Evolutionary conservation across 2,329 filamentous ascomycete genomes (phyloP), one percentile per base, ranked within the genome.

Genomic region (Claviceps purpurea): DNA sequence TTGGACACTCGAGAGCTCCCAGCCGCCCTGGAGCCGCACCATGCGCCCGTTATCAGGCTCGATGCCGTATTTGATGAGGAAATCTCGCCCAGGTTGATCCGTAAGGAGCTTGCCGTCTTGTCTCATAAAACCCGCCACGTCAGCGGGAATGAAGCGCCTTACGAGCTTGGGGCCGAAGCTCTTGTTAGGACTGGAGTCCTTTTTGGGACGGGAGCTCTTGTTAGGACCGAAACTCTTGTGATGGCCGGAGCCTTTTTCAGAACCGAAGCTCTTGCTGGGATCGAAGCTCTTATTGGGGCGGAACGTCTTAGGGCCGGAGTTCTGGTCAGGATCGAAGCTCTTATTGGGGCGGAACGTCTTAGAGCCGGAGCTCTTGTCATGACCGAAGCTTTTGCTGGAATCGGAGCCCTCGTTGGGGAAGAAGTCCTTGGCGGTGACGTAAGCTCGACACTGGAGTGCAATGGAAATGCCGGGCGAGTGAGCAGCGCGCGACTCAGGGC

Each of bases 1-100:
- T 10, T 50, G 24, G 4, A 63, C 41, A 18, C 45, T 43, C 8
- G 51, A 48, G 4, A 63, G 43, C 11, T 54, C 54, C 0, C 38
- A 38, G 24, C 46, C 54, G 13, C 51, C 41, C 6, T 50, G 46
- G 22, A 56, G 51, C n/a, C 51, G 53, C 18, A 47, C 50, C 48
- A 58, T 57, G 10, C 49, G 49, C 51, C 57, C 57, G 22, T 61
- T 60, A 48, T 62, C 64, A 8, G 55, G 55, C 40, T 61, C 57
- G 26, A 62, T 48, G 18, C 56, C 52, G 50, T 60, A 24, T 30
- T 59, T 50, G 7, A 64, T 41, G 2, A 68, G 50, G 34, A 66
- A 67, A 10, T 56, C 56, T 50, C 55, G 56, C 44, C 57, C 61
- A 30, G 65, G 60, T 4, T 55, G 59, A 3, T 61, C 65, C 16